Base-by-base conservation (phyloP, 1,139 yeast species). In the Pneumocystis murina region DNA sequence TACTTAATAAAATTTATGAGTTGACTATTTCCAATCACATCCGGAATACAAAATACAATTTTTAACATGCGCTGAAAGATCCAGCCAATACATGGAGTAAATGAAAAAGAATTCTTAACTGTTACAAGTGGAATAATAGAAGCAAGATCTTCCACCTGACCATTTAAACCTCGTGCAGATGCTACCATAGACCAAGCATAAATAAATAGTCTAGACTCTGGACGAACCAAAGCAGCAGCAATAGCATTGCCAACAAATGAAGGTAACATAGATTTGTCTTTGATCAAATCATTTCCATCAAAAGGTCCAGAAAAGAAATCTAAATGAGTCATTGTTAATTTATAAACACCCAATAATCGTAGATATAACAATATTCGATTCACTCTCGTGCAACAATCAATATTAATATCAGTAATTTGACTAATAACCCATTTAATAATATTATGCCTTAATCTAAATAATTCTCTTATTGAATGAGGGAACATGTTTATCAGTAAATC, bases 61-160 rank as follows among this genome's bases (percentile, higher is more conserved):
- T 85, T 89, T 64, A 84, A 71, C 68, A 85, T 72, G 64, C 87
- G 77, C 68, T 82, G 84, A 17, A 81, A 72, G 62, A 83, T 73
- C 90, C 91, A 85, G 10, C 97, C 97, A 68, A 90, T 82, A 71
- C 97, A 91, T 1, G 96, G 95, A n/a, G 84, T 79, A 63, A 83
- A 70, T 68, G 64, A 20, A 59, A 63, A 30, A 38, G 63, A 35
- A 30, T 62, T 43, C n/a, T 62, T 61, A n/a, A 41, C 61, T 30
- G 38, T 35, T 10, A 39, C 16, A 16, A 30, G 5, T 16, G 84
- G 81, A 35, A 82, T 73, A 41, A 80, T 77, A 63, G 70, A 60
- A 66, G 71, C 62, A 38, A 66, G 62, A n/a, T 43, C 60, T 36
- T 55, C 65, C 7, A 70, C 64, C 8, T 65, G 65, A 40, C 72